Percentiles rank a stretch among this genome's conserved stretches.
These are phyloP conservation scores for Serendipita sp. DNA, from an alignment of 768 basidiomycete genomes.

Conservation along the genomic window DNA sequence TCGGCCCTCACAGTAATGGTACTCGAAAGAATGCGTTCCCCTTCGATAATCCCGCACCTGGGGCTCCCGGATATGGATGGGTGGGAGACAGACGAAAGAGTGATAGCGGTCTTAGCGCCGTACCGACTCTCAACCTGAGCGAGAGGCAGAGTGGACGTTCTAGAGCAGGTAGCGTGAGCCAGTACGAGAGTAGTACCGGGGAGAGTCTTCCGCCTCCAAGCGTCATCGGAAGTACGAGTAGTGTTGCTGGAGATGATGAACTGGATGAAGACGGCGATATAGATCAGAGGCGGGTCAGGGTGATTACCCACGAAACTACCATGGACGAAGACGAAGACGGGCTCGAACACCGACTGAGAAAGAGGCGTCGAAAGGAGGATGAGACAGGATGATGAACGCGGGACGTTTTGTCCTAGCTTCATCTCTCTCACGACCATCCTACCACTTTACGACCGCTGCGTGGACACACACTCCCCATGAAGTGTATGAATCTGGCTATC, in stretches of 20 bases:
- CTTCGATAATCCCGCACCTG: slow-evolving; percentile 2
- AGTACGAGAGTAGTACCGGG: background rate
- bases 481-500: no score
- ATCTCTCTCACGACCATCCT: background rate
- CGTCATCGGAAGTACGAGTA: slow-evolving; percentile 3
- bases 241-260: slow-evolving; percentile 3
- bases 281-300: background rate
- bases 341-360: background rate
- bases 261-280: background rate
- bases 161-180: background rate
- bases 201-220: slow-evolving; percentile 3
- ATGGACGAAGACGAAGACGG: background rate
- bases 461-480: no score
- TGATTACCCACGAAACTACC: background rate
- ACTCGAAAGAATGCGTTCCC: background rate
- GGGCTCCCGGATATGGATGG: background rate
- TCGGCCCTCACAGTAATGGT: background rate
- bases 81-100: background rate
- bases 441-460: background rate
- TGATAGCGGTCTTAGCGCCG: background rate
- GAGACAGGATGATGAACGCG: background rate
- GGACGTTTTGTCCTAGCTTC: background rate
- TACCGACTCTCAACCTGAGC: background rate
- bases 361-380: slow-evolving; percentile 1
- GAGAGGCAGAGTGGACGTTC: background rate